Evolutionary conservation across 306 rosid genomes (phyloP).

Genomic region (Dalbergia cultrata): DNA sequence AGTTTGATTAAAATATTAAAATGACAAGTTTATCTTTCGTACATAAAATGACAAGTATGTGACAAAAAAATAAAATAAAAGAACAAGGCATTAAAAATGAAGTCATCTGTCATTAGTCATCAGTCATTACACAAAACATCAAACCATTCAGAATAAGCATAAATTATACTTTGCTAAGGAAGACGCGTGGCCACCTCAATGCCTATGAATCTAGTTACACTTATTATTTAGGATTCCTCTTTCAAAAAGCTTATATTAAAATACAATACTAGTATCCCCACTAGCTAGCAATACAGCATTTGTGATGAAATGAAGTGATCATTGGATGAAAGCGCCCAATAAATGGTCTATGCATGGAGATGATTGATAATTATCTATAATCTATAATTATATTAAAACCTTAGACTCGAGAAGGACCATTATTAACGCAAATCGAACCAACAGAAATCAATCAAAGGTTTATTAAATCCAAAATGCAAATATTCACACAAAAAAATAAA

Average conservation of each 20-base stretch:
- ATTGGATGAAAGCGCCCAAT: constrained; percentile 49
- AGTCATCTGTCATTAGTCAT: no score
- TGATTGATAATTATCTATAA: not conserved
- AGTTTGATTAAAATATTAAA: no score
- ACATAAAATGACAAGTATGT: no score
- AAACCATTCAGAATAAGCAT: no score
- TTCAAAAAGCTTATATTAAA: constrained; percentile 41
- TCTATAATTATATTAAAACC: constrained; percentile 28
- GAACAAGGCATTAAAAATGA: no score
- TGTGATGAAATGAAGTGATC: constrained; percentile 23
- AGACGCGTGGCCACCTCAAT: not conserved
- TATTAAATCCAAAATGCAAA: not conserved
- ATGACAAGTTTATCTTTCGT: no score
- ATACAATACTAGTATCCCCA: constrained; percentile 36
- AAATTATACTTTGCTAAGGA: not conserved
- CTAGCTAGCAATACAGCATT: constrained; percentile 35
- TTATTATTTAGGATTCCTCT: constrained; percentile 28
- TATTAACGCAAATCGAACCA: constrained; percentile 48
- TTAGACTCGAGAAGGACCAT: constrained; percentile 35
- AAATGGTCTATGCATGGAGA: constrained; percentile 29
- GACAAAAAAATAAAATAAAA: no score
- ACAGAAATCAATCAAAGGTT: constrained; percentile 40
- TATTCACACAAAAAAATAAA: not conserved
- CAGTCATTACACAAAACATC: no score
- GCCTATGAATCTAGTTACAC: constrained; percentile 32